These are phyloP conservation scores for Sporothrix globosa DNA, from an alignment of 2,329 filamentous ascomycete genomes.

Conservation along the genomic window DNA sequence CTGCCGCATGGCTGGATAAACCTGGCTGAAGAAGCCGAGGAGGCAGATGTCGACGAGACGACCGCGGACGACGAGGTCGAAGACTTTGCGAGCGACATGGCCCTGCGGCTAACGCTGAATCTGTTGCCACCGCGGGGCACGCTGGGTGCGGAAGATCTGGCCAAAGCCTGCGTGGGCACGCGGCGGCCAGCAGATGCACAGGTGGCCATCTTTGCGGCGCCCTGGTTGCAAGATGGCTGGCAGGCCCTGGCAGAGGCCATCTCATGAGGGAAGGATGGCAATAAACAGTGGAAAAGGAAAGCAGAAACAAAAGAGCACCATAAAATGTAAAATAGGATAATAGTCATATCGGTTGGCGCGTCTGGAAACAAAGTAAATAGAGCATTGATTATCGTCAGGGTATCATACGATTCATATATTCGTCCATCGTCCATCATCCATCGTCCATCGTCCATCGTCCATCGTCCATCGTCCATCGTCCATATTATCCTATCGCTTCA, in stretches of 20 bases:
- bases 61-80: conserved; percentile 47
- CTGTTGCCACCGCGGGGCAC: conserved; percentile 72
- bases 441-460: too few species aligned
- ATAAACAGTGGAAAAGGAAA: background rate
- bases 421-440: background rate
- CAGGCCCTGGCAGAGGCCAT: conserved; percentile 53
- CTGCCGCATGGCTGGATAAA: conserved; percentile 80
- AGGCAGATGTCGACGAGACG: conserved; percentile 44
- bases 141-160: conserved; percentile 70
- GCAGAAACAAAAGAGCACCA: background rate
- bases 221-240: conserved; percentile 74
- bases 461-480: background rate
- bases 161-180: conserved; percentile 73
- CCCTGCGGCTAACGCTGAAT: conserved; percentile 74
- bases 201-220: conserved; percentile 75
- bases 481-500: background rate
- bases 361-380: background rate
- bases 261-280: conserved; percentile 23
- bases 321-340: background rate
- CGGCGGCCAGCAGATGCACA: conserved; percentile 74
- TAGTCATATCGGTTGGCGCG: background rate
- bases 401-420: conserved; percentile 18
- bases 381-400: background rate
- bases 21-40: conserved; percentile 56
- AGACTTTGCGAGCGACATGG: conserved; percentile 70